phyloP scores from a whole-genome alignment of 2,329 filamentous ascomycete genomes.

The Tolypocladium tundrense region DNA sequence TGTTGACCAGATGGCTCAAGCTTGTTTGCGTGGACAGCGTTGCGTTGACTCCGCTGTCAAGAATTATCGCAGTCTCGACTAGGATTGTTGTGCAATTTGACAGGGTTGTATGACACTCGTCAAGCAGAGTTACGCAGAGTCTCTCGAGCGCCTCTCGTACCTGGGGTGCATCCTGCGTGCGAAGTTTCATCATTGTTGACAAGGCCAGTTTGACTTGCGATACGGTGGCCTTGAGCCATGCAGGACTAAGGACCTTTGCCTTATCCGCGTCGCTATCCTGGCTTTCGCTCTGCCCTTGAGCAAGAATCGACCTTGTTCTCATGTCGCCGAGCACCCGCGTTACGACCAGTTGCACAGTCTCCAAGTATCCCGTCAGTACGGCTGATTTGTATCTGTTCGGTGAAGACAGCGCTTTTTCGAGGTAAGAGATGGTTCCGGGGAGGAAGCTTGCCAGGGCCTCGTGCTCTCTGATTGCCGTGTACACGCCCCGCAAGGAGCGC shows the following conservation, averaged over 20 bases:
- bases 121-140: constrained; percentile 65
- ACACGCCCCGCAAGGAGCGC: constrained; percentile 51
- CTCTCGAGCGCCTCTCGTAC: constrained; percentile 58
- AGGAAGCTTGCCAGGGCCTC: constrained; percentile 77
- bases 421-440: constrained; percentile 73
- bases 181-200: constrained; percentile 64
- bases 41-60: constrained; percentile 43
- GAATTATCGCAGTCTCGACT: constrained; percentile 69
- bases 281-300: constrained; percentile 14
- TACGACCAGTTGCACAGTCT: constrained; percentile 45
- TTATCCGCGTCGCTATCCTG: constrained; percentile 13
- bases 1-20: constrained; percentile 51
- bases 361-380: constrained; percentile 53
- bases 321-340: constrained; percentile 48
- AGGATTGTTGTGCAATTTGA: constrained; percentile 59
- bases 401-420: constrained; percentile 65
- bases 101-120: constrained; percentile 68
- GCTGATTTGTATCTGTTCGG: constrained; percentile 46
- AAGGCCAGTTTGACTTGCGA: constrained; percentile 77
- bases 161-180: constrained; percentile 57
- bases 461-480: constrained; percentile 55
- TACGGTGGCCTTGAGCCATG: constrained; percentile 73
- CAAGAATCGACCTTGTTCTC: constrained; percentile 36
- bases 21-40: constrained; percentile 31
- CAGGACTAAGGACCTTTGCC: constrained; percentile 29